phyloP scores from a whole-genome alignment of 495 filamentous ascomycete species.

The Podospora didyma region DNA sequence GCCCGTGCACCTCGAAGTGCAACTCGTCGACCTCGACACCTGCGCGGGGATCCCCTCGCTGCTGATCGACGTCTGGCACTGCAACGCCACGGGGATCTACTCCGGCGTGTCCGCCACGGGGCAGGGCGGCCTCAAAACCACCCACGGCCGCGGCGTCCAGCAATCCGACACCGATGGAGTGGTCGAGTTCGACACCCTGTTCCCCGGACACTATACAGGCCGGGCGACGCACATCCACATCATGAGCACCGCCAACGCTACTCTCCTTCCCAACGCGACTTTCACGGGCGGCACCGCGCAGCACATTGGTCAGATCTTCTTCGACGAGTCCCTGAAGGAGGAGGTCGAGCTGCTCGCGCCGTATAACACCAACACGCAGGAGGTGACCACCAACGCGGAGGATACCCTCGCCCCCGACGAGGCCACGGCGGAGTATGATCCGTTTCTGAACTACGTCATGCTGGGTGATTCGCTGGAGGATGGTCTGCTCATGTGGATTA shows the following conservation, averaged over 20 bases:
- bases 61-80: constrained; percentile 54
- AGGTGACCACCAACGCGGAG: constrained; percentile 42
- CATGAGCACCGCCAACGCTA: constrained; percentile 47
- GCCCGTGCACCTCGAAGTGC: constrained; percentile 42
- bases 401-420: constrained; percentile 42
- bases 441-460: constrained; percentile 53
- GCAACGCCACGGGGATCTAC: constrained; percentile 53
- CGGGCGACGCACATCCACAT: constrained; percentile 34
- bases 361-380: constrained; percentile 51
- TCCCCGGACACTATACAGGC: constrained; percentile 53
- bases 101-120: constrained; percentile 42
- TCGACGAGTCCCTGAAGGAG: constrained; percentile 47
- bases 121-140: constrained; percentile 36
- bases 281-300: constrained; percentile 38
- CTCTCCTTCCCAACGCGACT: constrained; percentile 46
- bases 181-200: constrained; percentile 46
- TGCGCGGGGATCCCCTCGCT: constrained; percentile 51
- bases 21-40: constrained; percentile 52
- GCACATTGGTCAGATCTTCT: constrained; percentile 59
- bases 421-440: constrained; percentile 48
- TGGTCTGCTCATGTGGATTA: constrained; percentile 51
- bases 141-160: constrained; percentile 48
- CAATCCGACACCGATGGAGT: constrained; percentile 47
- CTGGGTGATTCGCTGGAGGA: constrained; percentile 46
- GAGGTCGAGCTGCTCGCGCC: constrained; percentile 50